A percentile compares a stretch with the other conserved stretches of the same genome.
These are phyloP conservation scores for Teratosphaeria epicoccoides DNA, from an alignment of 2,329 filamentous ascomycete genomes.

Conservation along the genomic window DNA sequence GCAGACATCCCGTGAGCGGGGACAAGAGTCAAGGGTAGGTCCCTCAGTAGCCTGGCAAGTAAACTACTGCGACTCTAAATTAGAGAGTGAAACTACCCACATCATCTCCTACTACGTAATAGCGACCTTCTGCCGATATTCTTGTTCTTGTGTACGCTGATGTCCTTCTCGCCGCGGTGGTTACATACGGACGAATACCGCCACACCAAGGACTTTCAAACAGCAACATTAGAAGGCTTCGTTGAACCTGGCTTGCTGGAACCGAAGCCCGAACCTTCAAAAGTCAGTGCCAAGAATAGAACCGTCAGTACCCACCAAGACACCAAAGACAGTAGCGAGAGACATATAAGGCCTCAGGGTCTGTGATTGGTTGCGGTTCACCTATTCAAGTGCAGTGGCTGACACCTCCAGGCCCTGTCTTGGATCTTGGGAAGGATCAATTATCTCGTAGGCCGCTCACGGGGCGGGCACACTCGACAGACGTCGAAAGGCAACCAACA, in stretches of 20 bases:
- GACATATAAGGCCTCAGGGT: constrained; percentile 3
- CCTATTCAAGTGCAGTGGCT: constrained; percentile 7
- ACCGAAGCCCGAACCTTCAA: constrained; percentile 3
- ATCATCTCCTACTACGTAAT: constrained; percentile 4
- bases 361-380: not conserved
- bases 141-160: constrained; percentile 11
- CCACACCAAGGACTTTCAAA: constrained; percentile 4
- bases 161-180: constrained; percentile 8
- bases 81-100: constrained; percentile 13
- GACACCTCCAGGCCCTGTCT: constrained; percentile 11
- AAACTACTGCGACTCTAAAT: constrained; percentile 16
- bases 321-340: constrained; percentile 14
- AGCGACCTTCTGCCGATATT: constrained; percentile 2
- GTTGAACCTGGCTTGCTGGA: constrained; percentile 9
- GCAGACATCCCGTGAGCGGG: not conserved
- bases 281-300: constrained; percentile 4
- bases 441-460: constrained; percentile 11
- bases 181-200: constrained; percentile 1
- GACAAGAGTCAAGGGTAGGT: constrained; percentile 1
- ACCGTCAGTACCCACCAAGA: constrained; percentile 8
- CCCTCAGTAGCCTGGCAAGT: constrained; percentile 1
- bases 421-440: constrained; percentile 13
- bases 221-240: constrained; percentile 10
- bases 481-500: not conserved
- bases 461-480: constrained; percentile 7